phyloP scores from a whole-genome alignment of 2,329 filamentous ascomycete genomes.

The Neonectria sp. region DNA sequence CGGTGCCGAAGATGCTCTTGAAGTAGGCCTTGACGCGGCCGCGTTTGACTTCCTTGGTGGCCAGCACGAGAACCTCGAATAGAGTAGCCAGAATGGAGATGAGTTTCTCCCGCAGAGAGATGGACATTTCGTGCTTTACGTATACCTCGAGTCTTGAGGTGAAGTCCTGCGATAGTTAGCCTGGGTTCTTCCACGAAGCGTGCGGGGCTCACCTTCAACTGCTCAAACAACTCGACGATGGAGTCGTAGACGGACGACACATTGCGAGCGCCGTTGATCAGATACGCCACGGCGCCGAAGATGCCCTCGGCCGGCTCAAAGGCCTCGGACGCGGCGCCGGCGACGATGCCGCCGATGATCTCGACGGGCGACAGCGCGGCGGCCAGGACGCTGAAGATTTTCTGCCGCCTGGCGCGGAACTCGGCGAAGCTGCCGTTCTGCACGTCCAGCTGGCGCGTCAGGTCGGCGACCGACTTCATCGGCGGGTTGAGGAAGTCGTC shows the following conservation, averaged over 20 bases:
- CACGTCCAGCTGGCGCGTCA: conserved; percentile 50
- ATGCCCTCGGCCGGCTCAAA: conserved; percentile 60
- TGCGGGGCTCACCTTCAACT: conserved; percentile 53
- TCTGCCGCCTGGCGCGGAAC: conserved; percentile 55
- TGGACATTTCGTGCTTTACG: conserved; percentile 55
- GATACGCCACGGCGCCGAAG: conserved; percentile 59
- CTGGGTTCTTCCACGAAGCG: conserved; percentile 1
- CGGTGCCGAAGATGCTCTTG: conserved; percentile 56
- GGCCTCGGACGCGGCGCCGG: conserved; percentile 54
- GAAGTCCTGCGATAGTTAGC: conserved; percentile 54
- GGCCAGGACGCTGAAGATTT: conserved; percentile 53
- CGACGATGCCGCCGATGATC: conserved; percentile 55
- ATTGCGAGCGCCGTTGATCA: conserved; percentile 61
- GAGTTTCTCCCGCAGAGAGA: conserved; percentile 56
- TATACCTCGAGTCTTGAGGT: conserved; percentile 60
- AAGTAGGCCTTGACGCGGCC: conserved; percentile 60
- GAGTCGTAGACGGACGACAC: conserved; percentile 62
- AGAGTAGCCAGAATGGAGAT: conserved; percentile 59
- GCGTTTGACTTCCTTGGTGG: conserved; percentile 58
- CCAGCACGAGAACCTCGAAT: conserved; percentile 62
- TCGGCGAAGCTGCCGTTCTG: conserved; percentile 55
- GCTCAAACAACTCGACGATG: conserved; percentile 61
- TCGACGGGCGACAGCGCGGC: conserved; percentile 56
- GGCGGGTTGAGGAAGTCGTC: conserved; percentile 52
- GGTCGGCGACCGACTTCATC: conserved; percentile 51